phyloP scores from a whole-genome alignment of 2,329 filamentous ascomycete species.

The Trichoderma arundinaceum region DNA sequence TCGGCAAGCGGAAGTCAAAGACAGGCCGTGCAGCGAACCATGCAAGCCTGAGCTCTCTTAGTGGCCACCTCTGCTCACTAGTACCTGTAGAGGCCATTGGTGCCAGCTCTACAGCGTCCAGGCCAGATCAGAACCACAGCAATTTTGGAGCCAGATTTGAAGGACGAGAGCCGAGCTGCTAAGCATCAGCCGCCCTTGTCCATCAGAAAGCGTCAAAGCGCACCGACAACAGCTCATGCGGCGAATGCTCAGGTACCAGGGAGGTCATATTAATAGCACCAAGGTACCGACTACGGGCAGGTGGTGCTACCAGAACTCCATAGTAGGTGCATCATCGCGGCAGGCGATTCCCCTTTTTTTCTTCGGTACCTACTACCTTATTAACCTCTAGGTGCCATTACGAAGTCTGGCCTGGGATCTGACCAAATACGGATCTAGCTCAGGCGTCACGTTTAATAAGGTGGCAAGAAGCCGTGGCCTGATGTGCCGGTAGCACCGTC shows the following conservation, averaged over 20 bases:
- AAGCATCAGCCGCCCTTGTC: conserved; percentile 16
- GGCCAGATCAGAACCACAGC: conserved; percentile 20
- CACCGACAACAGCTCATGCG: conserved; percentile 14
- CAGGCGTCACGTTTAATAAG: conserved; percentile 20
- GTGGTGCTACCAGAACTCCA: not conserved
- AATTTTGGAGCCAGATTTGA: conserved; percentile 15
- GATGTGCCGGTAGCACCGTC: conserved; percentile 29
- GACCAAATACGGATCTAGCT: conserved; percentile 17
- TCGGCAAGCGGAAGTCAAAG: conserved; percentile 47
- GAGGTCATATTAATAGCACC: conserved; percentile 8
- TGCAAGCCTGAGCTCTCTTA: conserved; percentile 28
- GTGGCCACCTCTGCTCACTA: conserved; percentile 15
- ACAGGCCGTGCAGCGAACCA: conserved; percentile 31
- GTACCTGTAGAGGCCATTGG: not conserved
- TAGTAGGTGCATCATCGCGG: not conserved
- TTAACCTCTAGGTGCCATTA: not conserved
- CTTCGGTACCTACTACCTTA: not conserved
- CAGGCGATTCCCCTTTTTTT: conserved; percentile 7
- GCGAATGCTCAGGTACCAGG: conserved; percentile 17
- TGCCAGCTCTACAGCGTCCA: conserved; percentile 1
- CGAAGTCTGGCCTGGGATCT: conserved; percentile 2
- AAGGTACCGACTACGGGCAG: not conserved
- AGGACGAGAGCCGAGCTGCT: conserved; percentile 21
- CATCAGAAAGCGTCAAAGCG: conserved; percentile 1
- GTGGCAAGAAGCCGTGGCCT: conserved; percentile 30